Base-by-base conservation (phyloP, 208 protist species). In the Tetramitus jugosus region DNA sequence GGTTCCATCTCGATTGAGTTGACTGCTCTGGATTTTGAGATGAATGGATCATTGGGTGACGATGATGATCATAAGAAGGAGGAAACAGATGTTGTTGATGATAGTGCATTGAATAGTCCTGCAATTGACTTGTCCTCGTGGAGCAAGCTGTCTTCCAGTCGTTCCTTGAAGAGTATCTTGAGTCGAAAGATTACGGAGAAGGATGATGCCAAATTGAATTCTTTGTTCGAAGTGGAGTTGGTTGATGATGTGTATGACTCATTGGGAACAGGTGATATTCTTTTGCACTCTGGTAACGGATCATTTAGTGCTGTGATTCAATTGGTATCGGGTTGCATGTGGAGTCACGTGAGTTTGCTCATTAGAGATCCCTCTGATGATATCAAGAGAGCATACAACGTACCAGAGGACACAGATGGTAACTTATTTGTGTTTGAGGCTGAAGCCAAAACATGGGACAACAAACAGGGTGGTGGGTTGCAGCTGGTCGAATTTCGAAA, bases 251-350 rank as follows among this genome's bases (percentile, higher is more conserved):
- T 65, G 35, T 65, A 65, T 20, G 23, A 65, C 40, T 20, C 14
- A n/a, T 65, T 65, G 8, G 14, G 31, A 65, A 65, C 60, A 31
- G 60, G 60, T 40, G 60, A 65, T 40, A 40, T 65, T 37, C 14
- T 65, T 40, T 40, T 65, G 6, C 60, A 65, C 8, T 65, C 60
- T 65, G 60, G 60, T 40, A 65, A 65, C 13, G 60, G 60, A 65
- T 40, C 6, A 3, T 65, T 65, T 23, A 40, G 33, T 40, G 40
- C 35, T 20, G 60, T 33, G 0, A 65, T 65, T 65, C 60, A 65
- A 65, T 65, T 65, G 31, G 31, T n/a, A n/a, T 65, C 40, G 8
- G 14, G 33, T 26, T 65, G 33, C 13, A 65, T 33, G 14, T 65
- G 60, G 60, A 40, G 33, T n/a, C 60, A 65, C 31, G 14, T 40